Evolutionary conservation across 2,329 filamentous ascomycete genomes (phyloP).

Genomic region (Beauveria scarabaeidicola): DNA sequence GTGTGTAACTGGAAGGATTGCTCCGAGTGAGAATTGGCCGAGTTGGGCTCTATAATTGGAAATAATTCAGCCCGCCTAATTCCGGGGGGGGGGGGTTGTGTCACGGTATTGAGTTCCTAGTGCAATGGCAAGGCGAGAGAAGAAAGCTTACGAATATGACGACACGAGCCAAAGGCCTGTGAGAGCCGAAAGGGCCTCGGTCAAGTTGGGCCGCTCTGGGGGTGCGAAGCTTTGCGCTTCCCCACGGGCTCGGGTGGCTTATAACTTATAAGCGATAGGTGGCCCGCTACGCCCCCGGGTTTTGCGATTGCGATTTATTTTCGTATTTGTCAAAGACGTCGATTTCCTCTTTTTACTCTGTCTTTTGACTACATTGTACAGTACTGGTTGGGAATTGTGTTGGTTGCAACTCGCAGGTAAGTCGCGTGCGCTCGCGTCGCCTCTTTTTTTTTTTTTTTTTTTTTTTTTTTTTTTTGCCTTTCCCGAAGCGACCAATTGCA

Average conservation of each 20-base stretch:
- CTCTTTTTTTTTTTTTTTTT: not conserved
- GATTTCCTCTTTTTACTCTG: not conserved
- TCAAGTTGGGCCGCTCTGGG: not conserved
- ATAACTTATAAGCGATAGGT: conserved; percentile 10
- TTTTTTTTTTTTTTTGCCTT: not conserved
- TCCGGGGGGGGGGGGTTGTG: no score
- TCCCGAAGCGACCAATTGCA: no score
- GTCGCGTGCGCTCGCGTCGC: not conserved
- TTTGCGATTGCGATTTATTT: not conserved
- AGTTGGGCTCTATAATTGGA: no score
- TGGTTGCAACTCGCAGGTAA: not conserved
- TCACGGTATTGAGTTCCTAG: no score
- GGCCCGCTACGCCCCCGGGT: not conserved
- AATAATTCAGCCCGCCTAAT: not conserved
- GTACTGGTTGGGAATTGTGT: not conserved
- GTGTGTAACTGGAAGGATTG: not conserved
- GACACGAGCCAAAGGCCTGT: conserved; percentile 3
- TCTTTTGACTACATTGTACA: not conserved
- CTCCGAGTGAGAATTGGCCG: not conserved
- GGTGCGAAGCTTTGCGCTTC: not conserved
- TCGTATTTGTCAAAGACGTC: not conserved
- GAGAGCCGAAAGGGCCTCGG: conserved; percentile 8
- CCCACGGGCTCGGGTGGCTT: conserved; percentile 4
- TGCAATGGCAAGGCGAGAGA: no score
- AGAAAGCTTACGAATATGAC: conserved; percentile 6